These are phyloP conservation scores for Gnetum montanum DNA, from an alignment of 75 land plant species.

Conservation along the genomic window DNA sequence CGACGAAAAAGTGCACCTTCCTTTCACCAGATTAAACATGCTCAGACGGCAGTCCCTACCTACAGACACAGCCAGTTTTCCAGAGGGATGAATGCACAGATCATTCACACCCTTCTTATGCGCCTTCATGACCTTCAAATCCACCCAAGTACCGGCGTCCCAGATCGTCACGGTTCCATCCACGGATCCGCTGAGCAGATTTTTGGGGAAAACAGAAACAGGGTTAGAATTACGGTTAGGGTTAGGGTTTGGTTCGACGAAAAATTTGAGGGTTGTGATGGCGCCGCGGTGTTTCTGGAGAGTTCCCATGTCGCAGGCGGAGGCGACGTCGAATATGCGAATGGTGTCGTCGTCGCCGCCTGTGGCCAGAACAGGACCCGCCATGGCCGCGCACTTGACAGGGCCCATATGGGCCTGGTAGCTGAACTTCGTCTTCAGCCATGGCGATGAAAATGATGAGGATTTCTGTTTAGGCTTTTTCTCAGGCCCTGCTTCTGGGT, in stretches of 20 bases:
- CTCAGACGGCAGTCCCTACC: constrained; percentile 50
- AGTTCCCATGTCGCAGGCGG: constrained; percentile 50
- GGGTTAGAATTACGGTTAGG: constrained; percentile 7
- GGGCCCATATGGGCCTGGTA: constrained; percentile 76
- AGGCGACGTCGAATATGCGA: constrained; percentile 61
- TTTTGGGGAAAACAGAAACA: constrained; percentile 53
- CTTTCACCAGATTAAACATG: constrained; percentile 75
- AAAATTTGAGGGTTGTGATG: constrained; percentile 61
- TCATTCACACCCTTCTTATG: constrained; percentile 58
- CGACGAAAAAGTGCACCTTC: constrained; percentile 66
- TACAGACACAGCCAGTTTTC: constrained; percentile 56
- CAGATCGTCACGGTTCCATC: constrained; percentile 75
- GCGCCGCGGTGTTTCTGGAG: constrained; percentile 40
- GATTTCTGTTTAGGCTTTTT: background rate
- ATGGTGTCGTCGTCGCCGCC: constrained; percentile 81
- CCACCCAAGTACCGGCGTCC: constrained; percentile 76
- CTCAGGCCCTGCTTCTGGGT: background rate
- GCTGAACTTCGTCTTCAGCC: constrained; percentile 55
- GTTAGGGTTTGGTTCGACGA: constrained; percentile 1
- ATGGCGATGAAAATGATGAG: constrained; percentile 10
- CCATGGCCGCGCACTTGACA: constrained; percentile 61
- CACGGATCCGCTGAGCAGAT: constrained; percentile 55
- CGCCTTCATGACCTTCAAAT: constrained; percentile 38
- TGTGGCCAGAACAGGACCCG: constrained; percentile 64
- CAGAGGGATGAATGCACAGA: constrained; percentile 67